phyloP scores from a whole-genome alignment of 441 rosid genomes.

The Populus hybrid region DNA sequence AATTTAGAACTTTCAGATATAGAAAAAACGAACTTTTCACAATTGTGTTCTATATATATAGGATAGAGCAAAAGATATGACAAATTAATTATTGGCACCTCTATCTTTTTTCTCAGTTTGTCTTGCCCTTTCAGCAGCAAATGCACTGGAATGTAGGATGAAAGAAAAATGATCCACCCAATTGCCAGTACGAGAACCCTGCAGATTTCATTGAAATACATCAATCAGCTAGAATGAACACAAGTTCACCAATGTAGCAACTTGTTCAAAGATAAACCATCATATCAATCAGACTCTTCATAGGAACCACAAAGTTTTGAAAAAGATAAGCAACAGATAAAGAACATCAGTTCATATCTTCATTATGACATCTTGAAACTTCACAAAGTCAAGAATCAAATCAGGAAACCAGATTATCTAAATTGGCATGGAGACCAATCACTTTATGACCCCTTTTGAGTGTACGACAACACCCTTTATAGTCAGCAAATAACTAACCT shows the following conservation, averaged over 20 bases:
- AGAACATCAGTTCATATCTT: not conserved
- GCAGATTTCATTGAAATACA: not conserved
- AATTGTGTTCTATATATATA: not conserved
- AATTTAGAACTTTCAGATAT: not conserved
- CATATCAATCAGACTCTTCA: not conserved
- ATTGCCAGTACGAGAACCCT: constrained; percentile 49
- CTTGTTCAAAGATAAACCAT: not conserved
- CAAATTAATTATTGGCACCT: constrained; percentile 41
- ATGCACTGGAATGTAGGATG: constrained; percentile 71
- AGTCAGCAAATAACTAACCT: constrained; percentile 46
- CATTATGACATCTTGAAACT: not conserved
- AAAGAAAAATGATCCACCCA: constrained; percentile 92
- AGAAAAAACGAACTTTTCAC: not conserved
- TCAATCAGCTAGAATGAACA: not conserved
- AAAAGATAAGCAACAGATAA: not conserved
- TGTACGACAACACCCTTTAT: not conserved
- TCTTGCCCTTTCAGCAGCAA: constrained; percentile 75
- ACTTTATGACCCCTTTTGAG: not conserved
- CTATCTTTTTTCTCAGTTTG: constrained; percentile 68
- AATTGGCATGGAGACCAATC: not conserved
- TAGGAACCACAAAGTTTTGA: not conserved
- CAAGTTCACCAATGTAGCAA: not conserved
- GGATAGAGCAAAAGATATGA: constrained; percentile 7
- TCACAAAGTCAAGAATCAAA: not conserved
- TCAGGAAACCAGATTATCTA: not conserved